phyloP scores from a whole-genome alignment of 768 basidiomycete genomes.

The Tricholoma bakamatsutake region DNA sequence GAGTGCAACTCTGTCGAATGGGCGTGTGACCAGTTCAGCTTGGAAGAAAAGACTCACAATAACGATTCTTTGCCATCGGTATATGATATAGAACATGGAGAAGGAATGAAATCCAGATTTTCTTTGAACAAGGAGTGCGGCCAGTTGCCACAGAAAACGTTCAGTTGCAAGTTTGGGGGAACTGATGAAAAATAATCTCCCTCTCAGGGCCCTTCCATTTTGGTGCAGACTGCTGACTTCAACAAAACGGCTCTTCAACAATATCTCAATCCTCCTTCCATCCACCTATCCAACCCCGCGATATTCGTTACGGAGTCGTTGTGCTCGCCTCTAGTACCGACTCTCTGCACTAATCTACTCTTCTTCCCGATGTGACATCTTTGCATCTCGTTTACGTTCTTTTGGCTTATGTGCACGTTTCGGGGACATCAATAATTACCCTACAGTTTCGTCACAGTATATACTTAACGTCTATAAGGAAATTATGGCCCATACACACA shows the following conservation, averaged over 20 bases:
- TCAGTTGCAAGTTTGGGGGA: constrained; percentile 2
- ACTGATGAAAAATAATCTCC: constrained; percentile 13
- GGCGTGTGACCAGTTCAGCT: not conserved
- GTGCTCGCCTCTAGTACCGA: too few relatives aligned
- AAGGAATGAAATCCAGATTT: constrained; percentile 37
- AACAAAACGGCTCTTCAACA: too few relatives aligned
- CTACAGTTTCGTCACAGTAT: not conserved
- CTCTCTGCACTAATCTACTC: too few relatives aligned
- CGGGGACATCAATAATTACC: not conserved
- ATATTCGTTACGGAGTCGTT: too few relatives aligned
- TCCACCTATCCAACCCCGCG: too few relatives aligned
- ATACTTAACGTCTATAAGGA: not conserved
- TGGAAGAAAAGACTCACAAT: constrained; percentile 23
- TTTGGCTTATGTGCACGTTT: not conserved
- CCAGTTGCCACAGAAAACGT: constrained; percentile 13
- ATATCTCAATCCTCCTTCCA: too few relatives aligned
- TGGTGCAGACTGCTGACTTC: not conserved
- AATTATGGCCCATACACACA: not conserved
- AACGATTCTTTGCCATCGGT: constrained; percentile 39
- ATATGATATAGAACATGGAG: constrained; percentile 37
- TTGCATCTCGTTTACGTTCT: not conserved
- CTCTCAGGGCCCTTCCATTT: constrained; percentile 9
- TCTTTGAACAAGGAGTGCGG: constrained; percentile 11
- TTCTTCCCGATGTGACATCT: not conserved
- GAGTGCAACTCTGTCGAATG: not conserved